Percentiles rank a stretch among this genome's conserved stretches.
Evolutionary conservation across 805 yeast genomes (phyloP).

Genomic region (Lachancea thermotolerans): DNA sequence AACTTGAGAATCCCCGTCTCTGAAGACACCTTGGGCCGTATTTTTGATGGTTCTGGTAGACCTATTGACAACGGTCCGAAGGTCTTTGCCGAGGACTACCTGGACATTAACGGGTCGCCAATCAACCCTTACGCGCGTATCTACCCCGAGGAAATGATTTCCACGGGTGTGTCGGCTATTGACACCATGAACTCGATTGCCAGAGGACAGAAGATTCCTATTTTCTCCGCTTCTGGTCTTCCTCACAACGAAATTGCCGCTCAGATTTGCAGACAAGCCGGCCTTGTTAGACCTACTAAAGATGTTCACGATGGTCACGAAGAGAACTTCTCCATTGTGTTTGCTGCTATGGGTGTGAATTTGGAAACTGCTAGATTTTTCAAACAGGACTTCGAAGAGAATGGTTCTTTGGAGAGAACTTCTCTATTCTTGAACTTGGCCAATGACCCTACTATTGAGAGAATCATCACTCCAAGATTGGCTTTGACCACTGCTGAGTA

Average conservation of each 20-base stretch:
- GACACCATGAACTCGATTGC: constrained; percentile 99
- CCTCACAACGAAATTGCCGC: constrained; percentile 99
- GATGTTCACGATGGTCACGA: constrained; percentile 99
- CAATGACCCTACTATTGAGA: constrained; percentile 98
- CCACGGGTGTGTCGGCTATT: constrained; percentile 97
- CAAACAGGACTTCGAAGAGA: constrained; percentile 98
- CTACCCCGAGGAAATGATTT: constrained; percentile 99
- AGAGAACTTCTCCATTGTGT: constrained; percentile 97
- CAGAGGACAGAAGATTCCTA: constrained; percentile 99
- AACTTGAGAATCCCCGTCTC: constrained; percentile 89
- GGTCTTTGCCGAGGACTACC: constrained; percentile 96
- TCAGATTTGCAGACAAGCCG: constrained; percentile 99
- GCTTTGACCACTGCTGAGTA: constrained; percentile 98
- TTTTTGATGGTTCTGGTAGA: constrained; percentile 98
- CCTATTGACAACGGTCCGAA: constrained; percentile 98
- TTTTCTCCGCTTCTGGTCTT: constrained; percentile 97
- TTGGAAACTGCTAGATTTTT: constrained; percentile 97
- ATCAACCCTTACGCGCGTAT: constrained; percentile 97
- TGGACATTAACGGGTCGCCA: constrained; percentile 98
- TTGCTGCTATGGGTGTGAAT: constrained; percentile 99
- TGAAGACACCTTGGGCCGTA: constrained; percentile 96
- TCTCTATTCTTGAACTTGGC: constrained; percentile 95
- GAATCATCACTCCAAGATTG: constrained; percentile 98
- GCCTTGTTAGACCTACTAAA: constrained; percentile 97
- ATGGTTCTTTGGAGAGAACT: constrained; percentile 97